These are phyloP conservation scores for Naegleria gruberi DNA, from an alignment of 208 protist species.

Conservation along the genomic window DNA sequence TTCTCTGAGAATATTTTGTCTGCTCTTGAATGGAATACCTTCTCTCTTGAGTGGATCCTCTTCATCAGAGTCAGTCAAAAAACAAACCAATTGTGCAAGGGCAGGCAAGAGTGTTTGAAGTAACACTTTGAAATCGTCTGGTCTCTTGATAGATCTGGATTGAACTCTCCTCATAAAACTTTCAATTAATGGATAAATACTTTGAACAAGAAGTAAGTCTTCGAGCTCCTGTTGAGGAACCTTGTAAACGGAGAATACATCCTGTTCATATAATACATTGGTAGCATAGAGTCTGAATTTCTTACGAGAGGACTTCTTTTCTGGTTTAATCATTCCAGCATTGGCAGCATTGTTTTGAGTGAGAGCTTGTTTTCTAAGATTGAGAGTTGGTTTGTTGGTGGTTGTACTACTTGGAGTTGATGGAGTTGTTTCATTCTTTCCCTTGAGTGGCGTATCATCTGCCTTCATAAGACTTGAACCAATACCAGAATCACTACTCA, in stretches of 20 bases:
- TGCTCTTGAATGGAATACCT: background rate
- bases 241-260: background rate
- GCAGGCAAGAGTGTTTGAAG: background rate
- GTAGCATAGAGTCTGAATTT: background rate
- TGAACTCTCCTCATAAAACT: background rate
- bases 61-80: background rate
- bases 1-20: background rate
- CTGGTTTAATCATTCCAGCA: background rate
- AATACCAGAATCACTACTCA: background rate
- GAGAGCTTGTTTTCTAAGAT: background rate
- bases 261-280: background rate
- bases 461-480: background rate
- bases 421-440: too few relatives aligned
- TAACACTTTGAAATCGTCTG: background rate
- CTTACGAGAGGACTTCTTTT: background rate
- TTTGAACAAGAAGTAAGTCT: background rate
- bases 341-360: too few relatives aligned
- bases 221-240: background rate
- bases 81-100: background rate
- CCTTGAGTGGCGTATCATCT: background rate
- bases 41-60: conserved; percentile 1
- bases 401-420: too few relatives aligned
- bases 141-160: background rate
- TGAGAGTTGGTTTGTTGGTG: too few relatives aligned
- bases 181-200: background rate